phyloP scores from a whole-genome alignment of 805 yeast genomes.

The Ogataea glucozyma region DNA sequence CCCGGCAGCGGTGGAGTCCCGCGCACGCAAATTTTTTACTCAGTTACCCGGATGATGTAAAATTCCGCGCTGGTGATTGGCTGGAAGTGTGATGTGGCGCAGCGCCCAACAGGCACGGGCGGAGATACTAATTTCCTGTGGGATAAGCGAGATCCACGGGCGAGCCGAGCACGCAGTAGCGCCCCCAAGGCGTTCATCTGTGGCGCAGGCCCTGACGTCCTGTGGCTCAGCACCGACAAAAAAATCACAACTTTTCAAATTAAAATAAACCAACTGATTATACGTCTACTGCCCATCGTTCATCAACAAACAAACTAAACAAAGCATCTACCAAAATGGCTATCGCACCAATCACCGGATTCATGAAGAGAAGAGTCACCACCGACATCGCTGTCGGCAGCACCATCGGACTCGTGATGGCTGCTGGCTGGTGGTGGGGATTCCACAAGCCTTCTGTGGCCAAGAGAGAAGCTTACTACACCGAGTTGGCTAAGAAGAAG shows the following conservation, averaged over 20 bases:
- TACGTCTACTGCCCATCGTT: too few relatives aligned
- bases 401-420: conserved; percentile 46
- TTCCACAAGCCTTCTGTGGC: conserved; percentile 73
- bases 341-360: conserved; percentile 84
- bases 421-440: conserved; percentile 81
- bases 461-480: conserved; percentile 84
- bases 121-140: too few relatives aligned
- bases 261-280: background rate
- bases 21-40: conserved; percentile 1
- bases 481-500: conserved; percentile 73
- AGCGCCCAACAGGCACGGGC: conserved; percentile 10
- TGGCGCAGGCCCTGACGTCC: too few relatives aligned
- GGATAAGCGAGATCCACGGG: too few relatives aligned
- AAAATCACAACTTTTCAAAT: too few relatives aligned
- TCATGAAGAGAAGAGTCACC: conserved; percentile 75
- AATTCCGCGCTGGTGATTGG: conserved; percentile 13
- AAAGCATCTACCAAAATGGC: conserved; percentile 46
- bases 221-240: too few relatives aligned
- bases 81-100: conserved; percentile 1
- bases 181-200: too few relatives aligned
- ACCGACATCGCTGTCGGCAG: conserved; percentile 72
- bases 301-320: conserved; percentile 3
- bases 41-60: conserved; percentile 7
- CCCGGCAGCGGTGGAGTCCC: background rate
- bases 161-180: too few relatives aligned